Percentiles rank a stretch among this genome's conserved stretches.
Evolutionary conservation across 2,329 filamentous ascomycete genomes (phyloP).

Genomic region (Fusarium illudens): DNA sequence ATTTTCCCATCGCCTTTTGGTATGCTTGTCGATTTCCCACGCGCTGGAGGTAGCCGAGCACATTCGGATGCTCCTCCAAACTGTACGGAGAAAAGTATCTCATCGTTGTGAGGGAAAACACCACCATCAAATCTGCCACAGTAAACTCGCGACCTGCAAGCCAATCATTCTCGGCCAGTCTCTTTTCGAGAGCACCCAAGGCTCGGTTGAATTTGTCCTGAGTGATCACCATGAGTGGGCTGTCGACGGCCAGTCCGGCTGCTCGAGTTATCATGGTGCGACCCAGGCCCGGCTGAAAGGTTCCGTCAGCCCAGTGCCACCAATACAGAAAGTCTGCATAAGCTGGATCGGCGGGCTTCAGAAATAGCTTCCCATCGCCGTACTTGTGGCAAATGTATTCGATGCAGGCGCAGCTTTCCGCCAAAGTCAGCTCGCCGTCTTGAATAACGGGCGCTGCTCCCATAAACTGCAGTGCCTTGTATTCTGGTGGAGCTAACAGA

Average conservation of each 20-base stretch:
- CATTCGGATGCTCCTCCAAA: slow-evolving; percentile 51
- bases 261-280: slow-evolving; percentile 48
- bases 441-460: slow-evolving; percentile 69
- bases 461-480: slow-evolving; percentile 51
- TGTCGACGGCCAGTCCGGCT: slow-evolving; percentile 12
- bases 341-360: slow-evolving; percentile 54
- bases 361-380: slow-evolving; percentile 57
- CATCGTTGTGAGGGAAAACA: slow-evolving; percentile 69
- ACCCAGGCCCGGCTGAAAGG: slow-evolving; percentile 51
- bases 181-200: slow-evolving; percentile 60
- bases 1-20: slow-evolving; percentile 56
- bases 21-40: slow-evolving; percentile 57
- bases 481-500: slow-evolving; percentile 32
- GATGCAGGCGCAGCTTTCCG: slow-evolving; percentile 66
- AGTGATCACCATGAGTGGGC: slow-evolving; percentile 43
- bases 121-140: slow-evolving; percentile 71
- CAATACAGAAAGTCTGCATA: slow-evolving; percentile 72
- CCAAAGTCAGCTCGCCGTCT: slow-evolving; percentile 61
- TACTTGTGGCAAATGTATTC: slow-evolving; percentile 69
- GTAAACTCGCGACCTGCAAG: slow-evolving; percentile 70
- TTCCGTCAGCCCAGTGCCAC: slow-evolving; percentile 66
- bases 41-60: slow-evolving; percentile 57
- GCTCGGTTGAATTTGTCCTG: slow-evolving; percentile 47
- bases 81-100: slow-evolving; percentile 59
- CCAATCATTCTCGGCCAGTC: slow-evolving; percentile 59